Conservation (phyloP, 1,284 basidiomycete species). For the Kalmanozyma brasiliensis region DNA sequence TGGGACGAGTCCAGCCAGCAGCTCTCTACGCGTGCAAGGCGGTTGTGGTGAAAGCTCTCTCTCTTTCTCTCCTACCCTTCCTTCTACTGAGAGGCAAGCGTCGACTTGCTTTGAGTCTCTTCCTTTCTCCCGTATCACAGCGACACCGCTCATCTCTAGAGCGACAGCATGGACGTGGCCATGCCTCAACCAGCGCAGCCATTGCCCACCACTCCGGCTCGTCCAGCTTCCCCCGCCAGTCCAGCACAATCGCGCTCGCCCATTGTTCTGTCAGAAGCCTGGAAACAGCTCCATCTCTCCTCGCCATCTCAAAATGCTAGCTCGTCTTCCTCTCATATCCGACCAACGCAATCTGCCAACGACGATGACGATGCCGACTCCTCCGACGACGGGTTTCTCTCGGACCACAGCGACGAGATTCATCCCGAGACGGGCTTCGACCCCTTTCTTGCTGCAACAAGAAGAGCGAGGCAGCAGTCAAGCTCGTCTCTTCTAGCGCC, state of each 20-base stretch:
- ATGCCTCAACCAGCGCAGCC: neutral
- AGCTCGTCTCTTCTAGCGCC: conserved; percentile 16
- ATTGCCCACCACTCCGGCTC: neutral
- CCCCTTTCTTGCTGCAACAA: conserved; percentile 39
- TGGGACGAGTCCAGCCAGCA: no score
- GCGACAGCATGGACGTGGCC: conserved; percentile 4
- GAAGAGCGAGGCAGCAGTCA: conserved; percentile 31
- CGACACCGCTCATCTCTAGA: no score
- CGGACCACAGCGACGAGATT: conserved; percentile 44
- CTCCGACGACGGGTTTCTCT: conserved; percentile 41
- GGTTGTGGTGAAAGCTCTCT: no score
- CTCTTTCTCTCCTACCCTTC: no score
- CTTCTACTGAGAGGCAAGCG: no score
- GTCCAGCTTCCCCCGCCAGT: conserved; percentile 3
- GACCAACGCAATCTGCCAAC: neutral
- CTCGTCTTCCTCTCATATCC: neutral
- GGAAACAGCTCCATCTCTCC: conserved; percentile 36
- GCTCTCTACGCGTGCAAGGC: no score
- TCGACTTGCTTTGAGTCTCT: no score
- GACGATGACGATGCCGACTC: conserved; percentile 28
- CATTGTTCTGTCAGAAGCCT: conserved; percentile 40
- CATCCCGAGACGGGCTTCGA: conserved; percentile 49
- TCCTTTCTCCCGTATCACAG: no score
- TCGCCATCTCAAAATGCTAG: conserved; percentile 14
- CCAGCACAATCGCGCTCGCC: conserved; percentile 22